These are phyloP conservation scores for Liriodendron chinense DNA, from an alignment of 164 flowering plant species.

Conservation along the genomic window DNA sequence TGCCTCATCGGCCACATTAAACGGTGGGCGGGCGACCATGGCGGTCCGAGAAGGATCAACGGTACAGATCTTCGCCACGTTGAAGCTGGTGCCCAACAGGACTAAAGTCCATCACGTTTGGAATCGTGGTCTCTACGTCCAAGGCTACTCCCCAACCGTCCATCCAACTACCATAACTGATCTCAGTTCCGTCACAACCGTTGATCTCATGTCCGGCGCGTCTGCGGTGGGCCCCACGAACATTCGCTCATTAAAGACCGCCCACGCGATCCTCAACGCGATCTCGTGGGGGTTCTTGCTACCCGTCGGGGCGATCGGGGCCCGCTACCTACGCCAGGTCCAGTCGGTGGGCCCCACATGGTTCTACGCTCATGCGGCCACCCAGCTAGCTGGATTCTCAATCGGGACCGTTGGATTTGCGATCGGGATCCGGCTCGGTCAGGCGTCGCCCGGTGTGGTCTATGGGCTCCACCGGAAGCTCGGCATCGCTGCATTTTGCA, in stretches of 20 bases:
- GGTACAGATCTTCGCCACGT: slow-evolving; percentile 60
- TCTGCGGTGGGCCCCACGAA: slow-evolving; percentile 23
- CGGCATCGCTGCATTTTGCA: slow-evolving; percentile 61
- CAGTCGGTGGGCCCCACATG: slow-evolving; percentile 63
- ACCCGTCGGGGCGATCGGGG: slow-evolving; percentile 63
- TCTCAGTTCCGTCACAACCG: slow-evolving; percentile 63
- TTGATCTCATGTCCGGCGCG: slow-evolving; percentile 58
- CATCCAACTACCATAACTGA: slow-evolving; percentile 74
- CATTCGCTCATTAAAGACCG: slow-evolving; percentile 30
- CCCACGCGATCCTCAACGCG: slow-evolving; percentile 66
- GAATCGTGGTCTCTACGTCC: slow-evolving; percentile 93
- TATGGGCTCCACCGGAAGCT: slow-evolving; percentile 80
- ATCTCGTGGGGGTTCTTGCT: slow-evolving; percentile 84
- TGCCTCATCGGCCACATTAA: slow-evolving; percentile 65
- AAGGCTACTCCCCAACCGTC: slow-evolving; percentile 95
- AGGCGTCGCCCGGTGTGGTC: slow-evolving; percentile 58
- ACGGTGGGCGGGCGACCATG: slow-evolving; percentile 55
- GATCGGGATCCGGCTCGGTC: slow-evolving; percentile 72
- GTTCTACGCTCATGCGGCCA: slow-evolving; percentile 79
- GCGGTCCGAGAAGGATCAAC: slow-evolving; percentile 65
- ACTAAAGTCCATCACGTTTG: slow-evolving; percentile 58
- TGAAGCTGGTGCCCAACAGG: slow-evolving; percentile 57
- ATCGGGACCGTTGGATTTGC: slow-evolving; percentile 73
- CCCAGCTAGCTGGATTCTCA: slow-evolving; percentile 54
- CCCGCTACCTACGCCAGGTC: slow-evolving; percentile 76